Conservation (phyloP, 495 filamentous ascomycete species). For the Lophiotrema nucula region DNA sequence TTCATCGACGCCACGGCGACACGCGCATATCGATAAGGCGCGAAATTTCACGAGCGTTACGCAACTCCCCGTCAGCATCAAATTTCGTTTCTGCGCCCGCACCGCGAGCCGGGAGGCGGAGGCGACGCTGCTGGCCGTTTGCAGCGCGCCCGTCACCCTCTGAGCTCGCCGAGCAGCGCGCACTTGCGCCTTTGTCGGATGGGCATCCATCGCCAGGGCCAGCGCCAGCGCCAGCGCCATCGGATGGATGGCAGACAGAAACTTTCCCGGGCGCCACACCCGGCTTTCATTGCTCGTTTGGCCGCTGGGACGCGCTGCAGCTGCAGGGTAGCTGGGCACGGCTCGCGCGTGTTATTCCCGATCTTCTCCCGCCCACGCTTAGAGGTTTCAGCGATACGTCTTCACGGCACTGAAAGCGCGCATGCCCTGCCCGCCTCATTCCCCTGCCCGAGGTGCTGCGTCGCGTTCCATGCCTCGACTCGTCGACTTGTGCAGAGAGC, state of each 20-base stretch:
- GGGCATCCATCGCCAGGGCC: not conserved
- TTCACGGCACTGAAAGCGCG: too few species aligned
- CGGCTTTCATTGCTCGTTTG: not conserved
- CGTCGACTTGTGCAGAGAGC: not conserved
- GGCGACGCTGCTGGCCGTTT: not conserved
- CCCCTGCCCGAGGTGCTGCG: not conserved
- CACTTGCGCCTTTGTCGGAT: too few species aligned
- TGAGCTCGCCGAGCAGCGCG: not conserved
- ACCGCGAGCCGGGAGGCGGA: not conserved
- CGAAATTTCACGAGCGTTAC: not conserved
- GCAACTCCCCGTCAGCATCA: not conserved
- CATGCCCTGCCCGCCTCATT: too few species aligned
- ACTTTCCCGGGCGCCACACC: not conserved
- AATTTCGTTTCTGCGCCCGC: not conserved
- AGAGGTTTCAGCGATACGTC: constrained; percentile 8
- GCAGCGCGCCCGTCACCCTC: not conserved
- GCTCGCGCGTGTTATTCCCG: constrained; percentile 6
- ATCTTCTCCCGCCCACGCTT: constrained; percentile 1
- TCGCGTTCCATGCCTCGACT: not conserved
- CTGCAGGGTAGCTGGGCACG: not conserved
- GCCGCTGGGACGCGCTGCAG: not conserved
- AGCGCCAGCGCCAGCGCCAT: not conserved
- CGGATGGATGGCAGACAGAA: not conserved
- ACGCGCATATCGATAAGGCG: constrained; percentile 6
- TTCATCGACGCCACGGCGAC: constrained; percentile 14